These are phyloP conservation scores for Gentiana straminea DNA, from an alignment of 257 asterid genomes.

Conservation along the genomic window DNA sequence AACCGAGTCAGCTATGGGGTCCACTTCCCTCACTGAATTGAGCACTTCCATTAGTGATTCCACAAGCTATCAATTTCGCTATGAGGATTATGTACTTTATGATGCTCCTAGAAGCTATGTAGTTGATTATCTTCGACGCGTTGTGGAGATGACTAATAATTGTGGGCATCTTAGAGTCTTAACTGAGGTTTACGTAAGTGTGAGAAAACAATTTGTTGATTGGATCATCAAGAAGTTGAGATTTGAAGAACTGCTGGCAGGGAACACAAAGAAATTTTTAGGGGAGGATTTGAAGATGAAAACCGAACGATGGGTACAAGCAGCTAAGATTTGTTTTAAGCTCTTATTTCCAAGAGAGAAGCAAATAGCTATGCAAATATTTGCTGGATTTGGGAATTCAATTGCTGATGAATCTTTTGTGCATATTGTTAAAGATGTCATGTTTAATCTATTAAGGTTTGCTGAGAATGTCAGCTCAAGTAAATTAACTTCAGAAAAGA, in stretches of 20 bases:
- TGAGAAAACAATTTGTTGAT: constrained; percentile 8
- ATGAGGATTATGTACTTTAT: constrained; percentile 9
- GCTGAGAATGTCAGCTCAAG: constrained; percentile 72
- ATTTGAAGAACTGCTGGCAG: constrained; percentile 41
- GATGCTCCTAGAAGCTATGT: constrained; percentile 10
- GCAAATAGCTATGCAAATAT: constrained; percentile 57
- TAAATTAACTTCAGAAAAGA: constrained; percentile 54
- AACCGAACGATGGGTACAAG: constrained; percentile 72
- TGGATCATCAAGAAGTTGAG: constrained; percentile 7
- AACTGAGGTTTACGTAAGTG: constrained; percentile 59
- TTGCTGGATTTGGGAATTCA: constrained; percentile 36
- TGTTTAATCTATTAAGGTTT: constrained; percentile 57
- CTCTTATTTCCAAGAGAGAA: constrained; percentile 64
- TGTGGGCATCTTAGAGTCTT: constrained; percentile 56
- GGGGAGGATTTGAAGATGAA: constrained; percentile 58
- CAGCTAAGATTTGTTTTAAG: constrained; percentile 53
- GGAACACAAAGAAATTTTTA: constrained; percentile 38
- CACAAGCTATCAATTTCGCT: constrained; percentile 13
- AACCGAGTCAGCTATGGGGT: constrained; percentile 2
- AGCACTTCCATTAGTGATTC: constrained; percentile 12
- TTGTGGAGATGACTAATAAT: constrained; percentile 58
- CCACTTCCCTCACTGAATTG: constrained; percentile 10
- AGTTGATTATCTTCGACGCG: constrained; percentile 34
- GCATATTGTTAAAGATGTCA: constrained; percentile 59
- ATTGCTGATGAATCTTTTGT: constrained; percentile 32